phyloP scores from a whole-genome alignment of 345 rosid species.

The Pelargonium nanum region DNA sequence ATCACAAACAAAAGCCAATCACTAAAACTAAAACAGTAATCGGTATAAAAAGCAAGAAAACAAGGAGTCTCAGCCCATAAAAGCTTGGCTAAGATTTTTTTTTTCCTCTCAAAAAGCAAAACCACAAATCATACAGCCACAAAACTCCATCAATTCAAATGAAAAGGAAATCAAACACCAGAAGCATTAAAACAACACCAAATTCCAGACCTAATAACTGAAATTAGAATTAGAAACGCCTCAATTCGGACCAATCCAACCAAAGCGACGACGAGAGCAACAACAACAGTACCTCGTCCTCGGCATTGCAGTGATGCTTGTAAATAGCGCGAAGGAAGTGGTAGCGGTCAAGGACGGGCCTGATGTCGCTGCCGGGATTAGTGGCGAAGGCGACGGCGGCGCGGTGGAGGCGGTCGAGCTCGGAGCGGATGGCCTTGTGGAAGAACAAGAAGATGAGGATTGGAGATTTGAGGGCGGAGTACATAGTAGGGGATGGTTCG shows the following conservation, averaged over 20 bases:
- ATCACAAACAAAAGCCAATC: not conserved
- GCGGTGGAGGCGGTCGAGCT: slow-evolving; percentile 53
- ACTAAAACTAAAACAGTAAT: not conserved
- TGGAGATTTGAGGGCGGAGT: slow-evolving; percentile 46
- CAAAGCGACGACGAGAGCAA: slow-evolving; percentile 1
- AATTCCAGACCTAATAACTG: too few species aligned
- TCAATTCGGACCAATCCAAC: not conserved
- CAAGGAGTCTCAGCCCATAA: too few species aligned
- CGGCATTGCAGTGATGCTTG: slow-evolving; percentile 67
- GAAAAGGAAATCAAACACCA: not conserved
- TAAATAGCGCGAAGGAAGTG: slow-evolving; percentile 47
- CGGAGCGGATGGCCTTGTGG: slow-evolving; percentile 60
- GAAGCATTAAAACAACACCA: too few species aligned
- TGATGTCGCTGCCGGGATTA: slow-evolving; percentile 28
- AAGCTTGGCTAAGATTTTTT: too few species aligned
- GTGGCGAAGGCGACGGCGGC: slow-evolving; percentile 49
- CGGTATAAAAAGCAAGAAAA: not conserved
- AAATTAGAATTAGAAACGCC: not conserved
- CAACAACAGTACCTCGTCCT: slow-evolving; percentile 45
- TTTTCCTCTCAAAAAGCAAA: too few species aligned
- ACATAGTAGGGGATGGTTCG: slow-evolving; percentile 35
- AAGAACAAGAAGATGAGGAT: slow-evolving; percentile 57
- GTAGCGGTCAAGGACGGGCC: slow-evolving; percentile 36
- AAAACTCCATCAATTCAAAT: not conserved
- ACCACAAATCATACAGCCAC: too few species aligned